Base-by-base conservation (phyloP, 2,329 filamentous ascomycete species). In the Phialophora tarda region DNA sequence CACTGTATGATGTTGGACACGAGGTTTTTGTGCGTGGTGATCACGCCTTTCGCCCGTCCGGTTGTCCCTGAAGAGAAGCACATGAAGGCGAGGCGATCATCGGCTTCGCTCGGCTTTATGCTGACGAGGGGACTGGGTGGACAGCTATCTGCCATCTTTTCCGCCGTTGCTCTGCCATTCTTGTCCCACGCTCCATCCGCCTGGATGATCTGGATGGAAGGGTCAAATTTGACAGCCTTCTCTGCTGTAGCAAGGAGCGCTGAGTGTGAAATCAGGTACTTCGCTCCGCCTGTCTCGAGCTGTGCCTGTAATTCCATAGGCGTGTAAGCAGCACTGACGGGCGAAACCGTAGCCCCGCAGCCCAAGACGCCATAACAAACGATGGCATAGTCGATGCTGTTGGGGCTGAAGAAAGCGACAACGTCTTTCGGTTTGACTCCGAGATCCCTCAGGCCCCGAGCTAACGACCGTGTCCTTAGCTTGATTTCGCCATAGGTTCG, bases 311-410 rank as follows among this genome's bases (percentile, higher is more conserved):
- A 84, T 79, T 98, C 94, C 10, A 91, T 87, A 8, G 86, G 85
- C 0, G 91, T 96, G 78, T 97, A 97, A 3, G 88, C 87, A 23
- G 93, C 93, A 75, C 97, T 97, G 4, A 92, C 92, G 0, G 93
- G 92, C 17, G 90, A 92, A 8, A 92, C 80, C 54, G 91, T 82
- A 34, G 91, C 93, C 55, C 92, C 93, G 1, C 92, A 91, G 89
- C 92, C 97, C 71, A 90, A 86, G 12, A 87, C 84, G 24, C 92
- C 93, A 83, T 91, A 92, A 77, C 87, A 92, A 54, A 92, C 78
- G 2, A 89, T 83, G 0, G 92, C 89, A 0, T 89, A 92, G 77
- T 97, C 93, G 75, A 97, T 90, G 77, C 85, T 88, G 77, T 98
- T 97, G 23, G 93, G 91, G 62, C 83, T 84, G 76, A 89, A 89